Evolutionary conservation across 2,329 filamentous ascomycete species (phyloP), one percentile per base, ranked within the genome.

Genomic region (Trichophyton benhamiae): DNA sequence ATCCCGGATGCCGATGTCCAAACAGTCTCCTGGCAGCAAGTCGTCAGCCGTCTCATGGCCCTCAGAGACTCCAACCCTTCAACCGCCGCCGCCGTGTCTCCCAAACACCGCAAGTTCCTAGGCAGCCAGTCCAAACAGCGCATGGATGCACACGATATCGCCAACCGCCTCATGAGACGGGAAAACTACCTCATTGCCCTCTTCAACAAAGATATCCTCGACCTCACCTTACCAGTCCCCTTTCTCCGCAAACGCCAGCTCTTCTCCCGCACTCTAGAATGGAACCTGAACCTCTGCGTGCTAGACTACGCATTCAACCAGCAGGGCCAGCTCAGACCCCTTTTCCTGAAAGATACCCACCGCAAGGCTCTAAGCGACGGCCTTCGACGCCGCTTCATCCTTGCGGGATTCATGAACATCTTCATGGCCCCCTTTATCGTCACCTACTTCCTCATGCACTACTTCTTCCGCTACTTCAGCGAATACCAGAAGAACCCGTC

Each of bases 161-260:
- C 94, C 5, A 99, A 97, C 70, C 85, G 94, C 36, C 77, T 99
- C 53, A 97, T 99, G 94, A 87, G 94, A 63, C 88, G 89, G 70
- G 92, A 96, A 65, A 99, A 99, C 70, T 99, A 96, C 68, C 83
- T 96, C 65, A 96, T 99, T 68, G 94, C 94, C 3, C 80, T 99
- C 68, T 90, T 97, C 76, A 99, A 99, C 78, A 97, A 99, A 73
- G 94, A 97, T 64, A 84, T 97, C 42, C 75, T 99, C 48, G 87
- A 99, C 70, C 79, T 97, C 53, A 91, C 88, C 0, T 81, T 96
- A 2, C 89, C 90, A 1, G 75, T 99, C 1, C 94, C 94, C 0
- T 91, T 96, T 65, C 69, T 96, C 1, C 83, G 86, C 44, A 85
- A 85, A 49, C 83, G 87, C 22, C 89, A 92, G 65, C 79, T 96